Evolutionary conservation across 2,329 filamentous ascomycete species (phyloP), one percentile per base, ranked within the genome.

Genomic region (Pyrenophora seminiperda): DNA sequence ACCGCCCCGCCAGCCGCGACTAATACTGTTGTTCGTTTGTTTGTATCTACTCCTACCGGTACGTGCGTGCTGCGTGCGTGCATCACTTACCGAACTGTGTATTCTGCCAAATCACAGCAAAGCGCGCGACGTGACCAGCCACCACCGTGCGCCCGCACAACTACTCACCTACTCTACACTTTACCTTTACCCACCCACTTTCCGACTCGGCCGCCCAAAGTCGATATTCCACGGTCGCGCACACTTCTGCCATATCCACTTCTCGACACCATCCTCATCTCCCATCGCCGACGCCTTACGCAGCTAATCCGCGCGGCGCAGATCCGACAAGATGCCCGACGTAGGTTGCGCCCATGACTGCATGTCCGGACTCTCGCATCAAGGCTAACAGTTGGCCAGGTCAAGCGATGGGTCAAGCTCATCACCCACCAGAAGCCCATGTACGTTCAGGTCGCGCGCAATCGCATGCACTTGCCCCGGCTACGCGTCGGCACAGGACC

Each of bases 381-480:
- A 30, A 50, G 44, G 48, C 56, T 66, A 49, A 66, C 15, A 9
- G 10, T 9, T 13, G 10, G n/a, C 27, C 47, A 89, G 86, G 77
- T 87, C 67, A 89, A 97, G 83, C 86, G 94, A 69, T 89, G 85
- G 70, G 82, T 99, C 76, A 95, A 93, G 83, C 85, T 99, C 77
- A 83, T 97, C 63, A 97, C 94, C 42, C 87, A 94, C 79, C 93
- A 97, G 76, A 83, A 86, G 72, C 83, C 91, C 76, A 89, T 91
- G 91, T 95, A 84, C 76, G 88, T 83, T 38, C 51, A 24, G 19
- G 20, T 46, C 19, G 22, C 50, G 54, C 61, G 53, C 56, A 50
- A 36, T 56, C 40, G 52, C 58, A 55, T 47, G 43, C 55, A 46
- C 54, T 29, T 14, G 33, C 41, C 44, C 27, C 47, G 31, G 38